phyloP scores from a whole-genome alignment of 352 stramenopile genomes.

The Globisporangium paddicum region DNA sequence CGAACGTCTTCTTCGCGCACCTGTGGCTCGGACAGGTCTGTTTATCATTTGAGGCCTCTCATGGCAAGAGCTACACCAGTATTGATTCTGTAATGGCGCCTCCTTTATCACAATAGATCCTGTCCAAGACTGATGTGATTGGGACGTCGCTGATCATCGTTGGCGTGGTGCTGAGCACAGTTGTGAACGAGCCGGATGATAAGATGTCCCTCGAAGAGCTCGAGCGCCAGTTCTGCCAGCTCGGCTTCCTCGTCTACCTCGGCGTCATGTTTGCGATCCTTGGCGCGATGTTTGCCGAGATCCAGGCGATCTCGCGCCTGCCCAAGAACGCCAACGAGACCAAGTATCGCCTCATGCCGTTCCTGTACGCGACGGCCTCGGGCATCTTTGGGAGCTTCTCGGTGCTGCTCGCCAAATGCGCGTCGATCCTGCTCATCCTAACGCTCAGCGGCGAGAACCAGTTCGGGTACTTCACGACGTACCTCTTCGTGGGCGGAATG shows the following conservation, averaged over 20 bases:
- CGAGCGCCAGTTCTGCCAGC: slow-evolving; percentile 75
- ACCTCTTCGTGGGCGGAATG: slow-evolving; percentile 80
- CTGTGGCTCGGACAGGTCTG: slow-evolving; percentile 73
- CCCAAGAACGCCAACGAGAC: slow-evolving; percentile 45
- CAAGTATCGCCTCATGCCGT: slow-evolving; percentile 65
- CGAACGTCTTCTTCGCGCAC: slow-evolving; percentile 88
- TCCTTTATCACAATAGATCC: slow-evolving; percentile 21
- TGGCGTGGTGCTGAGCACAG: slow-evolving; percentile 74
- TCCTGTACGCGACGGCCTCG: slow-evolving; percentile 76
- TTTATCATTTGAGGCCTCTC: neutral
- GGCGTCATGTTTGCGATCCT: slow-evolving; percentile 69
- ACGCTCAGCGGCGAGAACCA: slow-evolving; percentile 79
- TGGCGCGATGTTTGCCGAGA: slow-evolving; percentile 62
- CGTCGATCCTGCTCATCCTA: slow-evolving; percentile 74
- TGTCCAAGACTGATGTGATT: slow-evolving; percentile 60
- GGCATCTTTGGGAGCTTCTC: slow-evolving; percentile 84
- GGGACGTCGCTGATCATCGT: slow-evolving; percentile 80
- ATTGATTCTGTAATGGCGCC: too few relatives aligned
- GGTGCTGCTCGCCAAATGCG: slow-evolving; percentile 79
- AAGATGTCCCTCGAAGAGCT: slow-evolving; percentile 75
- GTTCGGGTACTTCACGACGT: slow-evolving; percentile 83
- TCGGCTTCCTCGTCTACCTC: slow-evolving; percentile 75
- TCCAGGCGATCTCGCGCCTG: slow-evolving; percentile 56
- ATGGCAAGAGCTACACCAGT: too few relatives aligned
- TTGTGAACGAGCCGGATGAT: slow-evolving; percentile 77